Evolutionary conservation across 257 asterid species (phyloP).

Genomic region (Datura wrightii): DNA sequence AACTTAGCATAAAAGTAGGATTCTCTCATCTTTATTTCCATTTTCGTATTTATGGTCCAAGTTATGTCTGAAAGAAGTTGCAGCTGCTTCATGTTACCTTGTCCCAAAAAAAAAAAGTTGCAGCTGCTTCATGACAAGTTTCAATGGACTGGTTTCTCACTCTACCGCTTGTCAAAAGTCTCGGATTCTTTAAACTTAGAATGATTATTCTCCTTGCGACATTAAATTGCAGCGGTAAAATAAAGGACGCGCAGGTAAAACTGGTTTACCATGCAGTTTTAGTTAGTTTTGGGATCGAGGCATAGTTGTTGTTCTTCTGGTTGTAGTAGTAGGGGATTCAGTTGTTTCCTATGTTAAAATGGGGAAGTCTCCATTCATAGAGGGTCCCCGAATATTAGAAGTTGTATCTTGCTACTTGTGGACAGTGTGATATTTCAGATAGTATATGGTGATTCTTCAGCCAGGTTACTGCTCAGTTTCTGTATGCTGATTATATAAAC

Average conservation of each 20-base stretch:
- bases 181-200: background rate
- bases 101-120: background rate
- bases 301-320: background rate
- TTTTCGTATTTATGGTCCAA: background rate
- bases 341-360: constrained; percentile 8
- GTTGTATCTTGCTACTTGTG: background rate
- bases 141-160: constrained; percentile 2
- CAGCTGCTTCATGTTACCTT: constrained; percentile 7
- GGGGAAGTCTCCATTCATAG: background rate
- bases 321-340: background rate
- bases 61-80: constrained; percentile 1
- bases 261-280: background rate
- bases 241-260: background rate
- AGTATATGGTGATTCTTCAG: constrained; percentile 28
- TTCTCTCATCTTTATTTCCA: background rate
- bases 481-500: constrained; percentile 3
- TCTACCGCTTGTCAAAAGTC: background rate
- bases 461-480: background rate
- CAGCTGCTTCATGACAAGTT: constrained; percentile 17
- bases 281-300: background rate
- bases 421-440: background rate
- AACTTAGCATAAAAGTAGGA: constrained; percentile 1
- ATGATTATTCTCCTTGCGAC: background rate
- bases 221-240: background rate
- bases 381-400: background rate